phyloP scores from a whole-genome alignment of 306 rosid species.

The Acacia melanoxylon region DNA sequence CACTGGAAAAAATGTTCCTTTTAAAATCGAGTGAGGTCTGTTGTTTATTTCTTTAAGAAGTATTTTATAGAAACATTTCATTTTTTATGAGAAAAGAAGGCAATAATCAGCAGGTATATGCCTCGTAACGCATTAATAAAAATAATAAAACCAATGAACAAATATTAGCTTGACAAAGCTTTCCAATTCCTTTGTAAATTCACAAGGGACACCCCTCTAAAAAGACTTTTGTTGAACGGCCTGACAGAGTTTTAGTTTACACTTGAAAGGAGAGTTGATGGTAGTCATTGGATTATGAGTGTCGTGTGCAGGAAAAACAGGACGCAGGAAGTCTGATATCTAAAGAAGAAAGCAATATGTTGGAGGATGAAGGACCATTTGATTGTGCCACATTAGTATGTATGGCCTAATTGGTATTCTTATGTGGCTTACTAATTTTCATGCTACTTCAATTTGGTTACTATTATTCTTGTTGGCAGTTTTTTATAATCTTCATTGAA shows the following conservation, averaged over 20 bases:
- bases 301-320: conserved; percentile 38
- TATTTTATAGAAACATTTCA: background rate
- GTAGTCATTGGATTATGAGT: conserved; percentile 1
- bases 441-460: background rate
- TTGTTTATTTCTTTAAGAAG: background rate
- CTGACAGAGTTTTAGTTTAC: conserved; percentile 9
- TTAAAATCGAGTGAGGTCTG: conserved; percentile 41
- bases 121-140: background rate
- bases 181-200: background rate
- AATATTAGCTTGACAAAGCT: background rate
- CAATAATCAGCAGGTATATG: background rate
- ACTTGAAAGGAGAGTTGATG: conserved; percentile 10
- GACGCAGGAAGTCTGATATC: conserved; percentile 22
- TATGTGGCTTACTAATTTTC: background rate
- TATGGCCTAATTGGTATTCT: conserved; percentile 33
- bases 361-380: conserved; percentile 43
- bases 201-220: background rate
- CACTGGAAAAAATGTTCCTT: conserved; percentile 59
- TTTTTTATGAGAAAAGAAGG: background rate
- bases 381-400: conserved; percentile 72
- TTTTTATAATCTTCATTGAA: conserved; percentile 5
- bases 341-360: conserved; percentile 35
- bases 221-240: conserved; percentile 20
- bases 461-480: background rate
- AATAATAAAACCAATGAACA: background rate